These are phyloP conservation scores for Parathielavia appendiculata DNA, from an alignment of 495 filamentous ascomycete species.

Conservation along the genomic window DNA sequence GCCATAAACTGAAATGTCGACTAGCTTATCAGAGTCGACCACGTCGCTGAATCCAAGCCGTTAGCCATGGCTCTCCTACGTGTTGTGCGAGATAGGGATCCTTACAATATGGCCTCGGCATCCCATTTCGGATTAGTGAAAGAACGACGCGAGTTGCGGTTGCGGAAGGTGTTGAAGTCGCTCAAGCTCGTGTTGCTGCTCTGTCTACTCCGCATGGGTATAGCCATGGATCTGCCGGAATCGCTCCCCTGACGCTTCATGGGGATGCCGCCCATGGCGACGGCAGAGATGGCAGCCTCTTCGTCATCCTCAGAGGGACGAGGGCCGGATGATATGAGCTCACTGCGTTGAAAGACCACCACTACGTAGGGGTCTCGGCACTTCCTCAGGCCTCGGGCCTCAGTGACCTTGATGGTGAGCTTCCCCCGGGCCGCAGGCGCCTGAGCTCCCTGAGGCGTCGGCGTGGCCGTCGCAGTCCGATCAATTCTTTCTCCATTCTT, in stretches of 20 bases:
- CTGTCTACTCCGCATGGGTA: constrained; percentile 91
- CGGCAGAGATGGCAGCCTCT: constrained; percentile 36
- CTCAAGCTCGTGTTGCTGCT: constrained; percentile 84
- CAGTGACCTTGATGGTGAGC: constrained; percentile 77
- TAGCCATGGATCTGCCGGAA: constrained; percentile 76
- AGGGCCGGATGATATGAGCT: constrained; percentile 86
- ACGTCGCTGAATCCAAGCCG: constrained; percentile 64
- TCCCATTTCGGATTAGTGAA: constrained; percentile 92
- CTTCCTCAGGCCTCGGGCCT: constrained; percentile 73
- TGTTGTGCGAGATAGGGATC: constrained; percentile 10
- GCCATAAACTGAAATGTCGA: constrained; percentile 94
- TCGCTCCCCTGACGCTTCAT: constrained; percentile 68
- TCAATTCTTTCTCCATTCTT: constrained; percentile 32
- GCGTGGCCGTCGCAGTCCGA: constrained; percentile 39
- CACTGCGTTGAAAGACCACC: constrained; percentile 93
- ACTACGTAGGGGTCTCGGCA: constrained; percentile 91
- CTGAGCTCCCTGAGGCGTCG: constrained; percentile 47
- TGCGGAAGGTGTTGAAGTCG: constrained; percentile 66
- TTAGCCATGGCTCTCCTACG: constrained; percentile 27
- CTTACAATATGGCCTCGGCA: constrained; percentile 92
- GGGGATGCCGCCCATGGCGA: constrained; percentile 51
- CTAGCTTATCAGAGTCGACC: constrained; percentile 81
- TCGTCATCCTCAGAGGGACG: constrained; percentile 49
- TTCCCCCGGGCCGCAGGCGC: constrained; percentile 82
- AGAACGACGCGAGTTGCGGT: constrained; percentile 46